phyloP scores from a whole-genome alignment of 768 basidiomycete species.

The Leccinum aurantiacum region DNA sequence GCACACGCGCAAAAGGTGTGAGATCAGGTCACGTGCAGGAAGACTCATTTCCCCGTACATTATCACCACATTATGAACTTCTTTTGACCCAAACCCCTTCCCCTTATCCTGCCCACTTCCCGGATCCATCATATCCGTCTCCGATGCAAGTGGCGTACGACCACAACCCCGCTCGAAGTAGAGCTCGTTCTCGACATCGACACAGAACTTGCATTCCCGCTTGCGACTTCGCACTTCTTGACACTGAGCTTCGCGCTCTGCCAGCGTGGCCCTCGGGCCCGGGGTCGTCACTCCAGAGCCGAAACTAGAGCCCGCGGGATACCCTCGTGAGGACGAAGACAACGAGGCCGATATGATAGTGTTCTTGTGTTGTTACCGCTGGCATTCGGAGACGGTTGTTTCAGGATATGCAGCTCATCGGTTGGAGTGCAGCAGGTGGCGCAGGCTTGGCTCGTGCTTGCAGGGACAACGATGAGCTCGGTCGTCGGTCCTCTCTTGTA shows the following conservation, averaged over 20 bases:
- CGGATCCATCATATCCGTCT: background rate
- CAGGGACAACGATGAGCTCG: constrained; percentile 46
- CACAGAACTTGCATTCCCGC: constrained; percentile 27
- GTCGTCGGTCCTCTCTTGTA: constrained; percentile 69
- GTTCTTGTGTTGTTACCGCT: background rate
- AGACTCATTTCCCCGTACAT: too few species aligned
- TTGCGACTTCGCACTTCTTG: constrained; percentile 68
- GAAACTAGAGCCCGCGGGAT: background rate
- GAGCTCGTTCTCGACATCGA: constrained; percentile 2
- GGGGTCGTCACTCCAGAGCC: constrained; percentile 15
- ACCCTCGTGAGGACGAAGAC: constrained; percentile 17
- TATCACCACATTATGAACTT: too few species aligned
- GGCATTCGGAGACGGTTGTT: constrained; percentile 45
- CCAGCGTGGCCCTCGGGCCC: constrained; percentile 37
- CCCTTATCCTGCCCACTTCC: too few species aligned
- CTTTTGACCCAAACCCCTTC: too few species aligned
- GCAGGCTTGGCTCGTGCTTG: constrained; percentile 44
- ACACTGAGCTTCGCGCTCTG: too few species aligned
- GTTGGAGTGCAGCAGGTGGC: constrained; percentile 57
- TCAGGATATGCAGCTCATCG: constrained; percentile 69
- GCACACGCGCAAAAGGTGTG: background rate
- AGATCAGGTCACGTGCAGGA: background rate
- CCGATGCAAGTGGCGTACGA: constrained; percentile 33
- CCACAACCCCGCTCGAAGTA: constrained; percentile 7
- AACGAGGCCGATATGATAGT: constrained; percentile 2